Evolutionary conservation across 164 flowering plant genomes (phyloP).

Genomic region (Protea cynaroides): DNA sequence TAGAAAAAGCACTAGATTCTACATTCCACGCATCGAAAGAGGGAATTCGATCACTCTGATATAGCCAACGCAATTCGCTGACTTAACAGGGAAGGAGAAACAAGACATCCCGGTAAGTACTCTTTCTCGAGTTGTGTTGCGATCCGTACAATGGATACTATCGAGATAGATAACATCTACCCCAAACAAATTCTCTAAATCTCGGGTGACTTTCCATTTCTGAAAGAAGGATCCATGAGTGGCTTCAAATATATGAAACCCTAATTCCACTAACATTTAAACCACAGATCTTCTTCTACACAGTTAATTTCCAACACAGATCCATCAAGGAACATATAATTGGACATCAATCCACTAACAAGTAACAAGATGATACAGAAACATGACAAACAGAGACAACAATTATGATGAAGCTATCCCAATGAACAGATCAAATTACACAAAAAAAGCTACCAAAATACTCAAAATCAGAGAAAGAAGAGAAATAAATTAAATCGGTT

Average conservation of each 20-base stretch:
- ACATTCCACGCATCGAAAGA: too few species aligned
- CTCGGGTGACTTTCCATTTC: too few species aligned
- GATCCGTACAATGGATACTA: too few species aligned
- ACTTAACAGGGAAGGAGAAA: neutral
- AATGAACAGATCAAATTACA: constrained; percentile 20
- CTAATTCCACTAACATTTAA: neutral
- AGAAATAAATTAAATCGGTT: neutral
- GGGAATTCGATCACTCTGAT: too few species aligned
- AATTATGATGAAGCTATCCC: neutral
- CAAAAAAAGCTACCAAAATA: neutral
- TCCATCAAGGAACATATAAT: neutral
- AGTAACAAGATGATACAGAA: neutral
- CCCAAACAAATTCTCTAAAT: too few species aligned
- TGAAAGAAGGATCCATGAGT: too few species aligned
- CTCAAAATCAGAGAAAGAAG: neutral
- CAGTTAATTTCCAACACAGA: neutral
- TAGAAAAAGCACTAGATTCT: too few species aligned
- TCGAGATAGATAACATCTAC: too few species aligned
- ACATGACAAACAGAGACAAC: constrained; percentile 2
- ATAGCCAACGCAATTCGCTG: neutral
- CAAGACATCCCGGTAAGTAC: too few species aligned
- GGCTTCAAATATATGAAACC: neutral
- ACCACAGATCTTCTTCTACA: neutral
- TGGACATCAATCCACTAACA: constrained; percentile 8
- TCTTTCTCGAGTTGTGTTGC: too few species aligned